A percentile compares a stretch with the other conserved stretches of the same genome.
Conservation (phyloP, 225 moss, liverwort and hornwort species). For the Pseudisothecium myosuroides region DNA sequence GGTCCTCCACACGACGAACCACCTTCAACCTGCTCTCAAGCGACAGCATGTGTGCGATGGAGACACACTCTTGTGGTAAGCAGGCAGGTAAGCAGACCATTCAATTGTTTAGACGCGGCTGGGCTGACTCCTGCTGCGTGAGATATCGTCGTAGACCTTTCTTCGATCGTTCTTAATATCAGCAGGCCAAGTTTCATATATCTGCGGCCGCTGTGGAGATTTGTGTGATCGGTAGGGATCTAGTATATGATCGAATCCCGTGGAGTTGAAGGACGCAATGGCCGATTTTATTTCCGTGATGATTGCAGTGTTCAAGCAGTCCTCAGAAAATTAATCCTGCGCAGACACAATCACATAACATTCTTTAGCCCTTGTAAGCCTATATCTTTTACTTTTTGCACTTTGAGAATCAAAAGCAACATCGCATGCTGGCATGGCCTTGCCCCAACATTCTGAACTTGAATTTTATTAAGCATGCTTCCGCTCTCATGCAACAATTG, state of each 20-base stretch:
- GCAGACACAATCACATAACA: not conserved
- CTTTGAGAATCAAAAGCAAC: not conserved
- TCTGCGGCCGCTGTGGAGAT: not conserved
- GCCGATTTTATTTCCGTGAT: not conserved
- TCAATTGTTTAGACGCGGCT: not conserved
- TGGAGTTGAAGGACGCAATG: not conserved
- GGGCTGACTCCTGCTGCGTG: not conserved
- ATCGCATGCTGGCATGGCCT: not conserved
- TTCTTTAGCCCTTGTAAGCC: not conserved
- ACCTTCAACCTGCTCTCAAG: conserved; percentile 19
- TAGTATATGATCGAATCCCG: not conserved
- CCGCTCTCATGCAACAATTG: not conserved
- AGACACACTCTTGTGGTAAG: not conserved
- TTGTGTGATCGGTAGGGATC: not conserved
- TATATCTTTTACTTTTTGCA: not conserved
- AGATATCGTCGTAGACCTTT: not conserved
- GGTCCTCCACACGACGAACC: not conserved
- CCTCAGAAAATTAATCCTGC: not conserved
- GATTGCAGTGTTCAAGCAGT: not conserved
- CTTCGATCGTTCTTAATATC: not conserved
- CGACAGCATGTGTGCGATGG: conserved; percentile 4
- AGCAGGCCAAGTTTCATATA: not conserved
- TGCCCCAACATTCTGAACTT: not conserved
- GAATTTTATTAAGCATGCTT: not conserved
- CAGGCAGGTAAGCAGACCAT: not conserved